phyloP scores from a whole-genome alignment of 2,329 filamentous ascomycete species.

The Fusarium setosum region DNA sequence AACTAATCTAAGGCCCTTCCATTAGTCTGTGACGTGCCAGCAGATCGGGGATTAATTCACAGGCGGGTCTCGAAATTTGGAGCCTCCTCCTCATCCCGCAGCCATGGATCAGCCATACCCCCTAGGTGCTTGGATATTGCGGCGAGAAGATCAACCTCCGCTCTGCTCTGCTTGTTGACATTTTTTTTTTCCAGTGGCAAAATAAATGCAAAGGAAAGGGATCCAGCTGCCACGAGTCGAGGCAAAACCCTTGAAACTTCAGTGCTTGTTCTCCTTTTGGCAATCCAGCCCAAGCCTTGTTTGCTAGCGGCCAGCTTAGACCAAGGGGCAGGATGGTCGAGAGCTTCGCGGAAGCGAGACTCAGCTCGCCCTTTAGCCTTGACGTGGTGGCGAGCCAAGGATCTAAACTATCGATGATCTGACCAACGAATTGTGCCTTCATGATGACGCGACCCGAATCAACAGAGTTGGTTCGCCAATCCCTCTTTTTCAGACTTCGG shows the following conservation, averaged over 20 bases:
- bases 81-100: conserved; percentile 19
- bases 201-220: not conserved
- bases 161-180: not conserved
- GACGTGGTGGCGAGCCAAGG: conserved; percentile 19
- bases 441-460: conserved; percentile 23
- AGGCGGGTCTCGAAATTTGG: conserved; percentile 32
- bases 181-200: not conserved
- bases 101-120: conserved; percentile 19
- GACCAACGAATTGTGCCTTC: conserved; percentile 23
- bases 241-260: conserved; percentile 26
- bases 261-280: conserved; percentile 28
- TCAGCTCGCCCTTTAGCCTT: conserved; percentile 19
- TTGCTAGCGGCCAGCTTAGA: conserved; percentile 24
- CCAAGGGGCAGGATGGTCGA: conserved; percentile 34
- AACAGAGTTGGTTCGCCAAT: conserved; percentile 3
- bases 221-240: conserved; percentile 25
- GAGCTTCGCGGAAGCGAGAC: conserved; percentile 10
- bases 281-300: conserved; percentile 28
- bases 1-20: not conserved
- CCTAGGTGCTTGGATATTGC: not conserved
- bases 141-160: not conserved
- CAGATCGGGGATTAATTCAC: conserved; percentile 34
- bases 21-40: conserved; percentile 32
- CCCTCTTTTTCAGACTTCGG: not conserved
- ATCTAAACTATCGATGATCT: conserved; percentile 17